phyloP scores from a whole-genome alignment of 2,329 filamentous ascomycete species.

The Pyrenochaeta sp. region DNA sequence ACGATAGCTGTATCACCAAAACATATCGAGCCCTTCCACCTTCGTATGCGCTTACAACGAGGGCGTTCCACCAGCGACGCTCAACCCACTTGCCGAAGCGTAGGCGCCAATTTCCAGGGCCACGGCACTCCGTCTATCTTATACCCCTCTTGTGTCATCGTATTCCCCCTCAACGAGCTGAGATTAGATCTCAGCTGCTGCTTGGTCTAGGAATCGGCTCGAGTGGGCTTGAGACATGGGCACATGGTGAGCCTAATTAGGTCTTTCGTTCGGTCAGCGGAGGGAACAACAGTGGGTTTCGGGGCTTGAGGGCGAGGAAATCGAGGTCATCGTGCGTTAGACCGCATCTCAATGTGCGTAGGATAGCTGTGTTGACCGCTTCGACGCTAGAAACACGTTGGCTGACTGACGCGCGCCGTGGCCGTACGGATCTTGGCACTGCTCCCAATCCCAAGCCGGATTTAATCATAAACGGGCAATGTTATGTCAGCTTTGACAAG shows the following conservation, averaged over 20 bases:
- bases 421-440: not conserved
- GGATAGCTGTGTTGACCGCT: conserved; percentile 6
- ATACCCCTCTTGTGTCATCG: not conserved
- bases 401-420: conserved; percentile 1
- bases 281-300: conserved; percentile 9
- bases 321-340: not conserved
- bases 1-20: too few species aligned
- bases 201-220: conserved; percentile 8
- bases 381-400: conserved; percentile 5
- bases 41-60: too few species aligned
- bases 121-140: too few species aligned
- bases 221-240: conserved; percentile 8
- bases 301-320: conserved; percentile 1
- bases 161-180: conserved; percentile 6
- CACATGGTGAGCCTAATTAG: conserved; percentile 8
- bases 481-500: too few species aligned
- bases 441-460: not conserved
- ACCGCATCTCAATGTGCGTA: conserved; percentile 1
- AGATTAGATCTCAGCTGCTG: conserved; percentile 6
- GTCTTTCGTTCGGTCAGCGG: conserved; percentile 9
- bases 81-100: too few species aligned
- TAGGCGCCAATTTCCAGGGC: too few species aligned
- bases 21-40: too few species aligned
- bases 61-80: too few species aligned
- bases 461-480: too few species aligned